Evolutionary conservation across 495 filamentous ascomycete genomes (phyloP).

Genomic region (Penicillium malachiteum): DNA sequence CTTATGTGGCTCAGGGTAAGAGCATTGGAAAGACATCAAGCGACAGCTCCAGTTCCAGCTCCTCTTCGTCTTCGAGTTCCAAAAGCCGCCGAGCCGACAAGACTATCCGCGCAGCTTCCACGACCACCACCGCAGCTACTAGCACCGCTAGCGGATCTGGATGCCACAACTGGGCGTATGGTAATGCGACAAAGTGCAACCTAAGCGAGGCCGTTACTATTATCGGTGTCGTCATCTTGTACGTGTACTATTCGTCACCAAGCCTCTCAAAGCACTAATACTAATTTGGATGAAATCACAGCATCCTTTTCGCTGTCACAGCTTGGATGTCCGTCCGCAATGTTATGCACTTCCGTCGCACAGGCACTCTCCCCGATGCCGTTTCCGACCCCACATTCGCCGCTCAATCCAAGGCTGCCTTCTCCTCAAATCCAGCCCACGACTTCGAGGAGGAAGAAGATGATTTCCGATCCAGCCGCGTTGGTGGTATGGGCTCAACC

Average conservation of each 20-base stretch:
- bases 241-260: slow-evolving; percentile 28
- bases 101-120: not conserved
- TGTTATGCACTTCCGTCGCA: slow-evolving; percentile 72
- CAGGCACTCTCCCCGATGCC: slow-evolving; percentile 72
- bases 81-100: slow-evolving; percentile 9
- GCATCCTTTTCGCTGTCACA: slow-evolving; percentile 72
- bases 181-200: slow-evolving; percentile 57
- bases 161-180: slow-evolving; percentile 56
- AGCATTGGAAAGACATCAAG: slow-evolving; percentile 36
- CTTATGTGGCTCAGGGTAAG: slow-evolving; percentile 58
- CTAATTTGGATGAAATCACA: slow-evolving; percentile 27
- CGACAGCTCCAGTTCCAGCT: slow-evolving; percentile 2
- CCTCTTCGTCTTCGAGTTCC: slow-evolving; percentile 12
- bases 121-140: slow-evolving; percentile 1
- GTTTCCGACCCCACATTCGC: slow-evolving; percentile 52
- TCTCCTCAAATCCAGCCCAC: slow-evolving; percentile 49
- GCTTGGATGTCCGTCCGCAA: slow-evolving; percentile 74
- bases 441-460: slow-evolving; percentile 51
- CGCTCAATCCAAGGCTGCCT: slow-evolving; percentile 49
- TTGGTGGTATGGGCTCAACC: slow-evolving; percentile 32
- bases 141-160: slow-evolving; percentile 29
- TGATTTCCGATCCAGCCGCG: slow-evolving; percentile 47
- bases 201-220: slow-evolving; percentile 77
- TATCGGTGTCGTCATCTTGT: slow-evolving; percentile 81
- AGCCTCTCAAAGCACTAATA: too few species aligned